Percentiles rank a stretch among this genome's conserved stretches.
Conservation (phyloP, 2,329 filamentous ascomycete genomes). For the Penicillium decumbens region DNA sequence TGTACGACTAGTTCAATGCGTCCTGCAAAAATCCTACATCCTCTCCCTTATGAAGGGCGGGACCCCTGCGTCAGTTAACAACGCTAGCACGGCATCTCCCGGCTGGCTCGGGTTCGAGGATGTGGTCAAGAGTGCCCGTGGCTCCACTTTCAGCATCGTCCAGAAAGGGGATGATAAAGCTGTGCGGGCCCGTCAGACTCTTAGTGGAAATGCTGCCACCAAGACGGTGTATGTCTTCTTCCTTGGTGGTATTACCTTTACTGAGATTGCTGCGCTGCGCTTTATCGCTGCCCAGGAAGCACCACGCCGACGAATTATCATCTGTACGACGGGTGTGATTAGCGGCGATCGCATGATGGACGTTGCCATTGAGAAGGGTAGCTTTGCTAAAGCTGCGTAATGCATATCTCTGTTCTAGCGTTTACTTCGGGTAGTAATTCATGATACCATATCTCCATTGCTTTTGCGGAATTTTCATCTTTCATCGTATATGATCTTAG, state of each 20-base stretch:
- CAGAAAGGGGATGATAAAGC: constrained; percentile 93
- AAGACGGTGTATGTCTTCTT: constrained; percentile 97
- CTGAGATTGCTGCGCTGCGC: constrained; percentile 87
- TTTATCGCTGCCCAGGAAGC: constrained; percentile 84
- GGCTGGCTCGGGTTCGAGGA: constrained; percentile 96
- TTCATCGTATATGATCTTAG: not conserved
- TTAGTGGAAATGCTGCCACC: constrained; percentile 68
- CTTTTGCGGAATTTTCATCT: not conserved
- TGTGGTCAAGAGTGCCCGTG: constrained; percentile 77
- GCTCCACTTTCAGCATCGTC: constrained; percentile 83
- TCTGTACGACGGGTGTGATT: constrained; percentile 87
- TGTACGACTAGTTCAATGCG: constrained; percentile 83
- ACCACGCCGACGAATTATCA: constrained; percentile 75
- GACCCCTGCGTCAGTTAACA: constrained; percentile 47
- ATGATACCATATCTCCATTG: constrained; percentile 14
- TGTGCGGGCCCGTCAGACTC: constrained; percentile 74
- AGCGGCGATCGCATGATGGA: constrained; percentile 88
- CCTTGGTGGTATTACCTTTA: constrained; percentile 92
- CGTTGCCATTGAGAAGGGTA: constrained; percentile 68
- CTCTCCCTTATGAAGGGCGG: constrained; percentile 64
- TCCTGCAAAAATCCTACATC: constrained; percentile 85
- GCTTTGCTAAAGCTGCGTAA: constrained; percentile 47
- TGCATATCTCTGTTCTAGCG: constrained; percentile 5
- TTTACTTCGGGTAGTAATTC: constrained; percentile 6
- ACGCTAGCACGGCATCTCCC: constrained; percentile 58